Base-by-base conservation (phyloP, 1,284 basidiomycete genomes). In the Ceraceosorus bombacis region DNA sequence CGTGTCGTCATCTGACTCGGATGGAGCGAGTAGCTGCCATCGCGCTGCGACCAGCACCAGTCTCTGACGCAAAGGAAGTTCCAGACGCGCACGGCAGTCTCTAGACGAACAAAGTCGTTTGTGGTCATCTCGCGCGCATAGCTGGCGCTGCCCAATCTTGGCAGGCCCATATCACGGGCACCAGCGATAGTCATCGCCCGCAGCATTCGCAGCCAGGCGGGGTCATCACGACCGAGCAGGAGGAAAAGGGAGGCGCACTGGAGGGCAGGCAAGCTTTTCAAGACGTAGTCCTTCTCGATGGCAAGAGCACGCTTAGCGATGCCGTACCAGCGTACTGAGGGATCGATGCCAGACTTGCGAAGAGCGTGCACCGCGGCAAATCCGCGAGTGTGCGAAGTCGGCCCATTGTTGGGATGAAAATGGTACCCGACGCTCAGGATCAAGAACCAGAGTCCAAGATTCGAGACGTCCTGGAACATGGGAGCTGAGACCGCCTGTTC, bases 31-130 rank as follows among this genome's bases (percentile, higher is more conserved):
- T 72, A 72, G 36, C 64, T 62, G 27, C 64, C 64, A 55, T 68
- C 67, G n/a, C 63, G 62, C 50, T 66, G 61, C 13, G 10, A n/a
- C 9, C 65, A 65, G 50, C 66, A 67, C 71, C 71, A 73, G 51
- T 73, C 71, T 15, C 66, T 62, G 57, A 65, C 64, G 13, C 68
- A 66, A 8, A 73, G 67, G 9, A 66, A 64, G 61, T 64, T 70
- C 71, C 71, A 73, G 58, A 73, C 67, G 5, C 71, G 61, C 1
- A 67, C 61, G 15, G 62, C 65, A 5, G 62, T 64, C 56, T 73
- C 70, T 38, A 68, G 58, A 2, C 65, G 56, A 10, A 70, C 57
- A 15, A 66, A 62, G 9, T 64, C 65, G 39, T 67, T 62, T 2
- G 59, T 57, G 5, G 62, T 59, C 65, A 65, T 60, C 12, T 53